Conservation (phyloP, 352 stramenopile genomes). For the Phytopythium mirpurense region DNA sequence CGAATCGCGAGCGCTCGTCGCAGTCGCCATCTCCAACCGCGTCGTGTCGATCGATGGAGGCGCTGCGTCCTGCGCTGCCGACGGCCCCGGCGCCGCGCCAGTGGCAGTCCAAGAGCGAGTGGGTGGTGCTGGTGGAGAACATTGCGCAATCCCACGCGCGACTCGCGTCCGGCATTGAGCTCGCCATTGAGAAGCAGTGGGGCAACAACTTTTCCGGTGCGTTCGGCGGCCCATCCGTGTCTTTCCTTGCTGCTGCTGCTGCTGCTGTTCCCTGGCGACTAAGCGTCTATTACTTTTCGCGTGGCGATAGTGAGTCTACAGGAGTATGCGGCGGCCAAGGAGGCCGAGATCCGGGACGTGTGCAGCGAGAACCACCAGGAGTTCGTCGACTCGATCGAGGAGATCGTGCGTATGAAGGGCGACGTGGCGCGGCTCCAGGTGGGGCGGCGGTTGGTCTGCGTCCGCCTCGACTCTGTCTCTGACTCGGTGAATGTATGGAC, state of each 20-base stretch:
- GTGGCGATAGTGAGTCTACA: slow-evolving; percentile 41
- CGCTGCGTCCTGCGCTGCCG: neutral
- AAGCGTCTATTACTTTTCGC: slow-evolving; percentile 1
- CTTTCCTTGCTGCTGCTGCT: neutral
- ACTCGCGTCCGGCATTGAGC: slow-evolving; percentile 64
- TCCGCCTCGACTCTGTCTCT: no score
- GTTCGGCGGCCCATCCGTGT: neutral
- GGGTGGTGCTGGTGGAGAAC: slow-evolving; percentile 74
- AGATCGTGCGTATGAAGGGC: slow-evolving; percentile 77
- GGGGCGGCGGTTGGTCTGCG: neutral
- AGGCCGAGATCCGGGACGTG: slow-evolving; percentile 69
- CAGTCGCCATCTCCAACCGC: no score
- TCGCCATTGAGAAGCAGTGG: slow-evolving; percentile 80
- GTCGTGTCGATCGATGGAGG: no score
- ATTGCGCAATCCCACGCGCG: slow-evolving; percentile 72
- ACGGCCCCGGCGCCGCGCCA: slow-evolving; percentile 8
- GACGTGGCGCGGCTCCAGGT: slow-evolving; percentile 69
- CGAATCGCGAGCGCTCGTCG: no score
- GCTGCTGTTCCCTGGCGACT: neutral
- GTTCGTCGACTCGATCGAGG: slow-evolving; percentile 78
- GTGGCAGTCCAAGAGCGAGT: slow-evolving; percentile 75
- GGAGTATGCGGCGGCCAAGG: slow-evolving; percentile 50
- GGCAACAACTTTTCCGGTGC: slow-evolving; percentile 66
- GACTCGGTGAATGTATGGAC: no score
- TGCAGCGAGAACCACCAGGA: slow-evolving; percentile 78